Percentiles rank a stretch among this genome's conserved stretches.
Evolutionary conservation across 768 basidiomycete genomes (phyloP).

Genomic region (Mycena venus): DNA sequence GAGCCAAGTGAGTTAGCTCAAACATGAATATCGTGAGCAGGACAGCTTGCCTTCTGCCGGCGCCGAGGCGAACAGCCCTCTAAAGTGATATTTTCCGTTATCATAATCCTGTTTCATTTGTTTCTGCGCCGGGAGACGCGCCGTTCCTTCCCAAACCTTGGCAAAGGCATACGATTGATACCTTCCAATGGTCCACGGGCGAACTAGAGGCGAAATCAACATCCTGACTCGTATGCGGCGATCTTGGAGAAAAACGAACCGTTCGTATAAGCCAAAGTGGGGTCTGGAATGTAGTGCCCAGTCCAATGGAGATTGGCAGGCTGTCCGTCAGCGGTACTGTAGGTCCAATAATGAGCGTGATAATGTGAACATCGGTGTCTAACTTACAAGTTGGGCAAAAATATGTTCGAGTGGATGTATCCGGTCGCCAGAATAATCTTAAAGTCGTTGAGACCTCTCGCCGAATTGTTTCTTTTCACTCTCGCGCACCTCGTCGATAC

Average conservation of each 20-base stretch:
- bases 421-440: constrained; percentile 48
- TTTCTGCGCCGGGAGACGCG: constrained; percentile 36
- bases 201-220: constrained; percentile 22
- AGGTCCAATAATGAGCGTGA: not conserved
- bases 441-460: not conserved
- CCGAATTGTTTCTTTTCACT: not conserved
- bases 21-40: not conserved
- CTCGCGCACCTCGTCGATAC: constrained; percentile 42
- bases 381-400: constrained; percentile 37
- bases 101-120: constrained; percentile 37
- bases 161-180: constrained; percentile 42
- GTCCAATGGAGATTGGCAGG: constrained; percentile 40
- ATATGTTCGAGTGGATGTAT: constrained; percentile 45
- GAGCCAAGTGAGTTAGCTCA: not conserved
- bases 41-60: constrained; percentile 33
- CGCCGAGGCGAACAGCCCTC: constrained; percentile 33
- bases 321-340: constrained; percentile 28
- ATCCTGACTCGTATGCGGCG: not conserved
- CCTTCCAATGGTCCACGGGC: constrained; percentile 38
- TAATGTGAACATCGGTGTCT: not conserved
- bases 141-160: constrained; percentile 43
- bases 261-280: constrained; percentile 45
- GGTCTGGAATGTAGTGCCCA: constrained; percentile 50
- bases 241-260: constrained; percentile 3
- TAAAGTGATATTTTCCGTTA: constrained; percentile 30